Percentiles rank a stretch among this genome's conserved stretches.
These are phyloP conservation scores for Trichocomaceae sp. DNA, from an alignment of 2,329 filamentous ascomycete species.

Conservation along the genomic window DNA sequence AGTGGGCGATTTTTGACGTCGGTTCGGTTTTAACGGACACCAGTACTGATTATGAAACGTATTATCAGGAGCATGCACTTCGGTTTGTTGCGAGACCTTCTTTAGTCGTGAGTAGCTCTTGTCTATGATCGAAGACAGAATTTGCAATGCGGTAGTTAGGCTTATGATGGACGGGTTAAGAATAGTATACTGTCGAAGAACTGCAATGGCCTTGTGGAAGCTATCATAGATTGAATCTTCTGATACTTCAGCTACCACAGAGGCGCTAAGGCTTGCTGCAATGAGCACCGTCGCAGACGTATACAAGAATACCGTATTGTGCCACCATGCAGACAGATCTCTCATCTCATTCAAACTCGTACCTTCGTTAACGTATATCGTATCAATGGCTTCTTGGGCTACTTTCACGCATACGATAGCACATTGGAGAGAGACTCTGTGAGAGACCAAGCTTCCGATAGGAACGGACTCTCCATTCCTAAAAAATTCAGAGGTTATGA, in stretches of 20 bases:
- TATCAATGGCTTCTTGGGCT: constrained; percentile 6
- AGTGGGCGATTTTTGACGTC: constrained; percentile 2
- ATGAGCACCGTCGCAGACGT: constrained; percentile 8
- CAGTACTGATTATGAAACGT: constrained; percentile 9
- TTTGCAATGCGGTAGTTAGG: background rate
- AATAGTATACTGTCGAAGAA: constrained; percentile 1
- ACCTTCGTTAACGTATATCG: background rate
- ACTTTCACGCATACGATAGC: constrained; percentile 7
- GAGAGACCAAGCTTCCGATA: constrained; percentile 3
- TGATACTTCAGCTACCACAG: background rate
- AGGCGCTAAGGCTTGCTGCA: constrained; percentile 1
- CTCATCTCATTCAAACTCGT: background rate
- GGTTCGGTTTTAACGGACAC: background rate
- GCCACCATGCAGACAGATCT: constrained; percentile 7
- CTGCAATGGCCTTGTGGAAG: constrained; percentile 1
- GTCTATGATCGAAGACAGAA: background rate
- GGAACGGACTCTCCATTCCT: background rate
- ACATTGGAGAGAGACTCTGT: constrained; percentile 2
- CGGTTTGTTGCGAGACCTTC: background rate
- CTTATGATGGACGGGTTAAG: background rate
- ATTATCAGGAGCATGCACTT: background rate
- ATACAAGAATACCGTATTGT: constrained; percentile 5
- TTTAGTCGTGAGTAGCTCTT: background rate
- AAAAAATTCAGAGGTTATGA: background rate
- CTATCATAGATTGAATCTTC: background rate